Evolutionary conservation across 768 basidiomycete species (phyloP).

Genomic region (Leccinum longicurvipes): DNA sequence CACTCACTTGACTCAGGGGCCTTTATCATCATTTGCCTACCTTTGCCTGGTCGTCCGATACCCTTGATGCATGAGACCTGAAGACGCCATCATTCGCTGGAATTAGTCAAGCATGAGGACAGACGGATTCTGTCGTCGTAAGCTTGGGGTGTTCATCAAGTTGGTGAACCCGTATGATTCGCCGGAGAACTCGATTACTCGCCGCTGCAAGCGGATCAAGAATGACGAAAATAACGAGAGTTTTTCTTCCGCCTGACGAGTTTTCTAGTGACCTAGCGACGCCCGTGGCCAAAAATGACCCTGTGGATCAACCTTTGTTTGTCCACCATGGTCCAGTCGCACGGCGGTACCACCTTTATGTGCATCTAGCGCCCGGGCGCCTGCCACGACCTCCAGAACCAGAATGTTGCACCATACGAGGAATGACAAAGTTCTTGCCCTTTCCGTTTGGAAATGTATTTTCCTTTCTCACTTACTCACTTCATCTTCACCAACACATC

Average conservation of each 20-base stretch:
- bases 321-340: neutral
- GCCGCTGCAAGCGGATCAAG: slow-evolving; percentile 8
- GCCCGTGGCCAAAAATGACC: neutral
- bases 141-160: neutral
- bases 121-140: slow-evolving; percentile 1
- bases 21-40: slow-evolving; percentile 26
- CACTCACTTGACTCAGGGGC: slow-evolving; percentile 1
- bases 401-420: neutral
- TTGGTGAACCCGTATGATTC: neutral
- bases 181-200: neutral
- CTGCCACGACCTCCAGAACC: slow-evolving; percentile 18
- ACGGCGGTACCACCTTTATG: slow-evolving; percentile 20
- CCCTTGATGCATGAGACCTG: slow-evolving; percentile 7
- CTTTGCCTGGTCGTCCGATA: slow-evolving; percentile 20
- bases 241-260: slow-evolving; percentile 19
- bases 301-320: slow-evolving; percentile 17
- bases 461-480: neutral
- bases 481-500: neutral
- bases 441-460: neutral
- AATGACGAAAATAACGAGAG: neutral
- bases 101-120: slow-evolving; percentile 21
- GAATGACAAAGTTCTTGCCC: neutral
- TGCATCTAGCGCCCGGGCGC: slow-evolving; percentile 10
- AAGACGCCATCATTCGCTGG: slow-evolving; percentile 18
- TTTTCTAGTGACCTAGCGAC: neutral